Evolutionary conservation across 192 early-diverging fungal species (phyloP).

Genomic region (Backusella tuberculispora): DNA sequence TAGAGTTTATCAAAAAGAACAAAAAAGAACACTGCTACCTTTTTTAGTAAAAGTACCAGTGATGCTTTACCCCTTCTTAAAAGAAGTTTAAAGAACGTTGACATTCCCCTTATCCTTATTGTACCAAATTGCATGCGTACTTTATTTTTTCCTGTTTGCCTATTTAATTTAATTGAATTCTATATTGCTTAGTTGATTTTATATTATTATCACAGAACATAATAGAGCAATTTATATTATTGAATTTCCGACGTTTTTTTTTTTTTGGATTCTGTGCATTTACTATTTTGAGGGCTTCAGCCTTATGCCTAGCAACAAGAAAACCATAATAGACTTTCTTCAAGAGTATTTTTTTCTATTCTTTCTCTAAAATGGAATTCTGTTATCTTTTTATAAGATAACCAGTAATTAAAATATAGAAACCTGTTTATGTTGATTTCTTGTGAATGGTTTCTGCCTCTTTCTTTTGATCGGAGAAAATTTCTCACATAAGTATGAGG

Average conservation of each 20-base stretch:
- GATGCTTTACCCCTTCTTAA: neutral
- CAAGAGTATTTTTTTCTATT: too few relatives aligned
- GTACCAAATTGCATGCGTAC: neutral
- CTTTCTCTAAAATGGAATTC: too few relatives aligned
- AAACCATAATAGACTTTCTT: neutral
- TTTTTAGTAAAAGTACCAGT: neutral
- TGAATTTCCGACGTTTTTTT: neutral
- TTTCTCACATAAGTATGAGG: too few relatives aligned
- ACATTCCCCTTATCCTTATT: neutral
- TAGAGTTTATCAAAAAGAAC: constrained; percentile 14
- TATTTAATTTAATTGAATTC: neutral
- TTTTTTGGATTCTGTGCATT: neutral
- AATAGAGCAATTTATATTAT: neutral
- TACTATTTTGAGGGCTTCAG: neutral
- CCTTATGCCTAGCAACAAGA: neutral
- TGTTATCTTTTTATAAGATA: too few relatives aligned
- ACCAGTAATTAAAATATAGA: too few relatives aligned
- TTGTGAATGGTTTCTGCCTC: too few relatives aligned
- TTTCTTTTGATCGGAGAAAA: too few relatives aligned
- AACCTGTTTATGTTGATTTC: too few relatives aligned
- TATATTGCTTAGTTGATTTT: neutral
- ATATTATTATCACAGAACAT: neutral
- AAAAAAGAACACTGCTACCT: neutral
- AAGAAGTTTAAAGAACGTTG: neutral
- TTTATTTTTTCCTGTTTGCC: neutral